Conservation (phyloP, 2,329 filamentous ascomycete species). For the Exophiala lecanii-corni region DNA sequence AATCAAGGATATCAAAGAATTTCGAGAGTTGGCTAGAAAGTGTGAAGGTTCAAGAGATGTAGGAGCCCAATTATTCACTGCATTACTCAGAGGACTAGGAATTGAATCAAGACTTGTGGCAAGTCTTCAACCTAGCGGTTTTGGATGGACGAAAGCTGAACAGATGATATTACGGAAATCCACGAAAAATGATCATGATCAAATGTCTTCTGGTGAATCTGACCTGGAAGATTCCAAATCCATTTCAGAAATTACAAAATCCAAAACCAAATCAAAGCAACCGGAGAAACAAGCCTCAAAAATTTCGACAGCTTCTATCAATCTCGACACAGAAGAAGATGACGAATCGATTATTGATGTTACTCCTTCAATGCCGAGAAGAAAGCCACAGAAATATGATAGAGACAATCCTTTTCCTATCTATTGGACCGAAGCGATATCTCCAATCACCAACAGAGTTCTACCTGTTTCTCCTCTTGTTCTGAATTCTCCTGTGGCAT, state of each 20-base stretch:
- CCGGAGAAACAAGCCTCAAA: slow-evolving; percentile 22
- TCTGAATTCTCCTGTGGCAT: slow-evolving; percentile 61
- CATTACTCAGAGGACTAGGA: slow-evolving; percentile 72
- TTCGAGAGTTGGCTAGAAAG: slow-evolving; percentile 62
- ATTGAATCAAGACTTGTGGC: slow-evolving; percentile 79
- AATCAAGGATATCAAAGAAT: slow-evolving; percentile 61
- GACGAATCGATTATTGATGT: slow-evolving; percentile 58
- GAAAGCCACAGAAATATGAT: slow-evolving; percentile 55
- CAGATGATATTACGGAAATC: slow-evolving; percentile 41
- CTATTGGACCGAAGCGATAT: slow-evolving; percentile 91
- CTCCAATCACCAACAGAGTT: slow-evolving; percentile 72
- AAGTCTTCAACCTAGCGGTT: slow-evolving; percentile 80
- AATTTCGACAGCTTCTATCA: slow-evolving; percentile 36
- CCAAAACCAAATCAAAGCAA: slow-evolving; percentile 13
- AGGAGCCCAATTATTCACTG: slow-evolving; percentile 84
- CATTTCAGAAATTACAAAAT: slow-evolving; percentile 17
- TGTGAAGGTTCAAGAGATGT: slow-evolving; percentile 82
- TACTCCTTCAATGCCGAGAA: slow-evolving; percentile 39
- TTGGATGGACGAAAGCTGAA: slow-evolving; percentile 85
- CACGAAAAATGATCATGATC: slow-evolving; percentile 5
- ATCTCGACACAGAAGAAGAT: slow-evolving; percentile 49
- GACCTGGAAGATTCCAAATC: slow-evolving; percentile 15
- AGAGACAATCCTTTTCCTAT: slow-evolving; percentile 75
- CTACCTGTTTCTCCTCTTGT: slow-evolving; percentile 74
- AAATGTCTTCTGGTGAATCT: slow-evolving; percentile 14